Evolutionary conservation across 805 yeast species (phyloP).

Genomic region (Pichia paraexigua): DNA sequence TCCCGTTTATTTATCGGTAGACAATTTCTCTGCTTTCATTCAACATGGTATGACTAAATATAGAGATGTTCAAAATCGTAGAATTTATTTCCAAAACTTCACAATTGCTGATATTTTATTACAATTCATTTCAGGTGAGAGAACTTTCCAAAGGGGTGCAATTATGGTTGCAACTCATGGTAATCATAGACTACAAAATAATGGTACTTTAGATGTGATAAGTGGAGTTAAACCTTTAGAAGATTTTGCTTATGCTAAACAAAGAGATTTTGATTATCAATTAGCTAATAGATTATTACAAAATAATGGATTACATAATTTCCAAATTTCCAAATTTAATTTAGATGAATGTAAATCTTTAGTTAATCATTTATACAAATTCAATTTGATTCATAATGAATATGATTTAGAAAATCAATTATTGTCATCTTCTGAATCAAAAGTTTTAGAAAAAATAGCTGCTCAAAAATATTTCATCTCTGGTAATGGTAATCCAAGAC

Average conservation of each 20-base stretch:
- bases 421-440: constrained; percentile 11
- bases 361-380: constrained; percentile 34
- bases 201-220: constrained; percentile 50
- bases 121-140: constrained; percentile 45
- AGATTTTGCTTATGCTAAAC: constrained; percentile 69
- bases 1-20: constrained; percentile 66
- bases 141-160: constrained; percentile 51
- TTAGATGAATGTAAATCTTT: constrained; percentile 37
- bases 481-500: constrained; percentile 62
- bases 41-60: constrained; percentile 51
- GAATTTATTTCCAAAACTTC: constrained; percentile 52
- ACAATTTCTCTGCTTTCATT: constrained; percentile 60
- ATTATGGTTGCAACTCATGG: constrained; percentile 57
- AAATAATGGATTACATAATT: constrained; percentile 20
- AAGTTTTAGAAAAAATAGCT: constrained; percentile 29
- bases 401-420: constrained; percentile 24
- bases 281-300: constrained; percentile 40
- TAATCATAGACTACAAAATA: constrained; percentile 42
- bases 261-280: constrained; percentile 42
- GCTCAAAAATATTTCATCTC: constrained; percentile 45
- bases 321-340: constrained; percentile 37
- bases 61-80: constrained; percentile 45
- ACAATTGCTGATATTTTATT: constrained; percentile 56
- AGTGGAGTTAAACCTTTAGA: constrained; percentile 30
- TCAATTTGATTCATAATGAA: constrained; percentile 32